Percentiles rank a stretch among this genome's conserved stretches.
These are phyloP conservation scores for Fusarium lateritium DNA, from an alignment of 2,329 filamentous ascomycete species.

Conservation along the genomic window DNA sequence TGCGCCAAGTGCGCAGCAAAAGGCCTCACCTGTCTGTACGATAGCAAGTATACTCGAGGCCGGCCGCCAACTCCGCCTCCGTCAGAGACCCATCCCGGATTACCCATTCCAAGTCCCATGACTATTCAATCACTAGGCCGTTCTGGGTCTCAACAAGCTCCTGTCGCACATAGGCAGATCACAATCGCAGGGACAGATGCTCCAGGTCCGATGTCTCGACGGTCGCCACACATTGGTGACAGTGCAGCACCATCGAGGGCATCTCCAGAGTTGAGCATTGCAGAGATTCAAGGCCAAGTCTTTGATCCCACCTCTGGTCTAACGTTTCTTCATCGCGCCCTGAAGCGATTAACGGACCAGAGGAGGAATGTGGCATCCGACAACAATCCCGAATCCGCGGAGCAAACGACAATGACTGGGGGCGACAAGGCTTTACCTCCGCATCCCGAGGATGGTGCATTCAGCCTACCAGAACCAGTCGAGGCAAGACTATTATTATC, in stretches of 20 bases:
- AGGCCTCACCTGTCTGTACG: conserved; percentile 49
- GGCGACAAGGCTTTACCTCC: not conserved
- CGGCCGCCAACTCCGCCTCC: conserved; percentile 53
- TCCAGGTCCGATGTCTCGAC: not conserved
- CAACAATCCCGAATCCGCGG: not conserved
- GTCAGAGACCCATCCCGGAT: conserved; percentile 1
- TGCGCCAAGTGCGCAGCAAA: conserved; percentile 53
- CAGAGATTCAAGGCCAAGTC: conserved; percentile 8
- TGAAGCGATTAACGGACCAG: not conserved
- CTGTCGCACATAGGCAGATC: too few species aligned
- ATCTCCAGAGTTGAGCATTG: not conserved
- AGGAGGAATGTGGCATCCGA: not conserved
- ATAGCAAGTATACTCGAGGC: conserved; percentile 53
- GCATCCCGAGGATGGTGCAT: not conserved
- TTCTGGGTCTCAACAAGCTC: too few species aligned
- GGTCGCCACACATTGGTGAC: not conserved
- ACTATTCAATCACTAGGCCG: too few species aligned
- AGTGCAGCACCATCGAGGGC: not conserved
- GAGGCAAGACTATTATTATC: conserved; percentile 54
- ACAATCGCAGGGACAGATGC: not conserved
- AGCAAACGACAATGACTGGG: not conserved
- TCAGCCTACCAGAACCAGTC: not conserved
- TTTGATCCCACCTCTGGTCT: conserved; percentile 6
- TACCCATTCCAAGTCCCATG: too few species aligned
- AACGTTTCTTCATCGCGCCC: not conserved